phyloP scores from a whole-genome alignment of 2,329 filamentous ascomycete species.

The Diaporthe capsici region DNA sequence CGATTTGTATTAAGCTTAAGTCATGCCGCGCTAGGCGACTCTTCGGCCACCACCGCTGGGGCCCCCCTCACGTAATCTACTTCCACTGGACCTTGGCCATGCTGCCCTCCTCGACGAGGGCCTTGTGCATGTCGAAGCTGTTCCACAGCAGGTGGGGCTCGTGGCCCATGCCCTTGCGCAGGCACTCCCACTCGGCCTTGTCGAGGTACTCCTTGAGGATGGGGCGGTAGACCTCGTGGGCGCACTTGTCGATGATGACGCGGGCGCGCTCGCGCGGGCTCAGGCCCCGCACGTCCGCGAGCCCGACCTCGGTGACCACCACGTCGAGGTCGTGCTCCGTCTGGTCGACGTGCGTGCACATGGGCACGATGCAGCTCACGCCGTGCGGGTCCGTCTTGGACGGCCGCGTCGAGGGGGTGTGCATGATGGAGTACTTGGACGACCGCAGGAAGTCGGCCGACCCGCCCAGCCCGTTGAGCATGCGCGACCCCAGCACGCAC shows the following conservation, averaged over 20 bases:
- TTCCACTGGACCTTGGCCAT: slow-evolving; percentile 85
- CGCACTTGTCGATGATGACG: slow-evolving; percentile 89
- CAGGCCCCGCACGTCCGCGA: slow-evolving; percentile 88
- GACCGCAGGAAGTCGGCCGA: slow-evolving; percentile 85
- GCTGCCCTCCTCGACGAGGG: slow-evolving; percentile 84
- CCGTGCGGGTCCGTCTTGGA: slow-evolving; percentile 87
- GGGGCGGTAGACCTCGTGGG: slow-evolving; percentile 86
- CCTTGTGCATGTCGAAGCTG: slow-evolving; percentile 90
- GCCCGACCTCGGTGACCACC: slow-evolving; percentile 81
- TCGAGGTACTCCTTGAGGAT: slow-evolving; percentile 88
- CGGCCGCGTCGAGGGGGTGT: slow-evolving; percentile 86
- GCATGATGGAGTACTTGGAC: slow-evolving; percentile 92
- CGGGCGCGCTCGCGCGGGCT: slow-evolving; percentile 84
- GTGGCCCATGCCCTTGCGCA: slow-evolving; percentile 90
- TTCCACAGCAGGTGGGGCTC: slow-evolving; percentile 91
- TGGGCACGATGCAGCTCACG: slow-evolving; percentile 90
- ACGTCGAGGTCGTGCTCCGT: slow-evolving; percentile 94
- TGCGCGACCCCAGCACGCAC: slow-evolving; percentile 88
- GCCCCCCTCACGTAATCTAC: slow-evolving; percentile 46
- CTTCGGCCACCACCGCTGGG: neutral
- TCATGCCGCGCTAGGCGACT: slow-evolving; percentile 11
- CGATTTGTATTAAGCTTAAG: slow-evolving; percentile 28
- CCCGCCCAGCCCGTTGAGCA: slow-evolving; percentile 88
- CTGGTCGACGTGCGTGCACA: slow-evolving; percentile 93
- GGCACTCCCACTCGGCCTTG: slow-evolving; percentile 87